Evolutionary conservation across 345 rosid genomes (phyloP), one percentile per base, ranked within the genome.

Genomic region (Citrus unshiu): DNA sequence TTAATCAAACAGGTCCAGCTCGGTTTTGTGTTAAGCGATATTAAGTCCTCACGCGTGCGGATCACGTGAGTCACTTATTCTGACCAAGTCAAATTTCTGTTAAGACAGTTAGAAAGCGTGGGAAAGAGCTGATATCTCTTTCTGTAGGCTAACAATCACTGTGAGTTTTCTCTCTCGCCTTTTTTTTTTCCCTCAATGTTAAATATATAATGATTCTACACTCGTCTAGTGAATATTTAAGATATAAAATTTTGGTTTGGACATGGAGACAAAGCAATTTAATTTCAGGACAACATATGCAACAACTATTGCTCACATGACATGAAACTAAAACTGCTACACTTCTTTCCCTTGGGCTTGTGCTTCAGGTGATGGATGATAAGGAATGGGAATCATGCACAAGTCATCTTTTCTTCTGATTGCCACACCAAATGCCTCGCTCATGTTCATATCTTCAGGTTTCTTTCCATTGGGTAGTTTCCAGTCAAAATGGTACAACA

Each of bases 401-500:
- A 75, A 76, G 13, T 83, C 86, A 10, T 78, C n/a, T 62, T 75
- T 75, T 51, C 79, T 75, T 75, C 74, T 74, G 1, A 82, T 54
- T 1, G 72, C 24, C 5, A 78, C 10, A 3, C 77, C 82, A 66
- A 82, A 60, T 1, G 0, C 56, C 81, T 81, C 82, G 2, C 66
- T 40, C 82, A 84, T 86, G 79, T 84, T 81, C 9, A 84, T 24
- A 43, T 86, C 84, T 39, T 83, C 85, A 2, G 27, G 49, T 58
- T 39, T 81, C 72, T 43, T 72, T 22, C 76, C 84, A 34, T 62
- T 58, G 0, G 85, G 84, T 1, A 83, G 39, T 0, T 74, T 49
- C 87, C 86, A 86, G 67, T 81, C 83, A 49, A 86, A 83, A 62
- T 82, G 84, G 65, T 65, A 85, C 59, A 85, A 16, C 2, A 85